Evolutionary conservation across 768 basidiomycete genomes (phyloP), one percentile per base, ranked within the genome.

Genomic region (Russula vinacea): DNA sequence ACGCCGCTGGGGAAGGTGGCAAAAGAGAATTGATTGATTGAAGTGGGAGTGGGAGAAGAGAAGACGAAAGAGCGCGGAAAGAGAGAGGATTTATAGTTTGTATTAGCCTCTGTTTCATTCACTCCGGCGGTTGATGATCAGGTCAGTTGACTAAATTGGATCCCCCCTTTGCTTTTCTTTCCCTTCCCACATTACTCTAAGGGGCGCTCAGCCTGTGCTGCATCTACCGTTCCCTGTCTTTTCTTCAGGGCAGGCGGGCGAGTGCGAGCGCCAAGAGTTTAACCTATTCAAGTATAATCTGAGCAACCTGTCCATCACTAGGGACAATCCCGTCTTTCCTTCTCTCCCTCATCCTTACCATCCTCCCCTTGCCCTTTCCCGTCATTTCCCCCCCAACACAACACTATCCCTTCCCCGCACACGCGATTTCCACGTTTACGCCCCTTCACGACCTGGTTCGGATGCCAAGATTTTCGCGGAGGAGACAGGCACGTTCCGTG

Each of bases 1-100:
- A 89, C 87, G 5, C 86, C 88, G 4, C 75, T 90, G 70, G 88
- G 88, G 71, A 88, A 87, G 71, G 57, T 69, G 9, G 29, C 29
- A 29, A 29, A 29, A 29, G 62, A 33, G 11, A 29, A 68, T n/a
- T 68, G 32, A 65, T 35, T 22, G 35, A 32, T 33, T 33, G 11
- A 8, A 44, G 7, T n/a, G 14, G 29, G 5, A 29, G 29, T 29
- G 29, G 29, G 29, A 29, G 29, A 29, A 16, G 16, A 8, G 22
- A 44, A 29, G n/a, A 13, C 5, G 42, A 54, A 26, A 13, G 24
- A 13, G 19, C n/a, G 19, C 1, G n/a, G 13, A 16, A 59, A 11
- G 7, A 39, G 24, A 24, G n/a, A 11, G 35, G 22, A 37, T 47
- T 22, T 47, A 47, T 29, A 50, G 26, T 2, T 2, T 49, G 44